Evolutionary conservation across 2,329 filamentous ascomycete species (phyloP), one percentile per base, ranked within the genome.

Genomic region (Mollisiaceae sp.): DNA sequence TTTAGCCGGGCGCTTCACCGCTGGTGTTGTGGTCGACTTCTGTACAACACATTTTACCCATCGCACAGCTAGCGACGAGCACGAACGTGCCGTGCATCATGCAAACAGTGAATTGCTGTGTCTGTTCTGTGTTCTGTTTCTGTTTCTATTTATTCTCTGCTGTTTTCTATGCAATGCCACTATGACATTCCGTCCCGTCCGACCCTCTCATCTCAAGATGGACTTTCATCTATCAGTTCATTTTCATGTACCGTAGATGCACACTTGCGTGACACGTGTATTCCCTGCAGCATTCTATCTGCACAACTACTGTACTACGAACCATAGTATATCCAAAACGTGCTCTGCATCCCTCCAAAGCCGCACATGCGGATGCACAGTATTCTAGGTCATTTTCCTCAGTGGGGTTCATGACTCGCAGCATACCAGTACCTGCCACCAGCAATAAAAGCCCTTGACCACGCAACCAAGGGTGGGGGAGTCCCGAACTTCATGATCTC

Each of bases 301-400:
- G n/a, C 43, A 47, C 15, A 47, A 11, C 43, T 22, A n/a, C 15
- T n/a, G 50, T 54, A 54, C 47, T 18, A 54, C 50, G 27, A 54
- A 54, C 50, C 24, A 54, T 24, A 15, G 22, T n/a, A 27, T 57
- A 57, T 57, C 55, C 55, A 39, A 57, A 57, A 57, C 55, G 36
- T 57, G 55, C 55, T 57, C 55, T 57, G 55, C 35, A 41, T 38
- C 35, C 24, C 50, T 27, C 12, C 24, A 14, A 14, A 27, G n/a
- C 22, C 45, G n/a, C 50, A 54, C 24, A 18, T 35, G 50, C 24
- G 18, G 50, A 50, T 11, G 45, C 45, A 50, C 20, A 47, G 43
- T 8, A 22, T 41, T 18, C 6, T 32, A 32, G 27, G 27, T 32
- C 38, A 9, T 8, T 8, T n/a, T 47, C 4, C 20, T 24, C n/a